Base-by-base conservation (phyloP, 805 yeast species). In the Komagataella pseudopastoris region DNA sequence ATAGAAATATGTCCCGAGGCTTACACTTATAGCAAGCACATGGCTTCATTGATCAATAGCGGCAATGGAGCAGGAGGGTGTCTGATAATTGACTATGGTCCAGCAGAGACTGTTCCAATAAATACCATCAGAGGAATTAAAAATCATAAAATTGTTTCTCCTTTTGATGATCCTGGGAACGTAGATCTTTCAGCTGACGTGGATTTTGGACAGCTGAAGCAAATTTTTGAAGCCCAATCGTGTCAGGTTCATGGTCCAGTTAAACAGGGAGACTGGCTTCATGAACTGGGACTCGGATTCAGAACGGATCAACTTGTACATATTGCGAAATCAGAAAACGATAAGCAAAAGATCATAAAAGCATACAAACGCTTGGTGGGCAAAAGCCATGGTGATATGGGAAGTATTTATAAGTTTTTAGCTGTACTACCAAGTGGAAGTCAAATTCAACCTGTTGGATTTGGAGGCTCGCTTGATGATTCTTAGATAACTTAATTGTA, bases 121-220 rank as follows among this genome's bases (percentile, higher is more conserved):
- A 79, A 83, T 58, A 72, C 89, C 0, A 70, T 88, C 43, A 71
- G 96, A 39, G 96, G 88, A 0, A 86, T 88, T 54, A 72, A 75
- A 57, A 69, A 78, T 56, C 95, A 88, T 63, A 76, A 77, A 56
- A 75, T 87, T 58, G 90, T 84, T 0, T 77, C 82, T 20, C 95
- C 96, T 1, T 83, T 85, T 53, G 70, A 63, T n/a, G 71, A 72
- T 12, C 93, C 93, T 0, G 96, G 96, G 1, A 76, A 78, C 43
- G 90, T 85, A 3, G 96, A 88, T 66, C 69, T 88, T 30, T 85
- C 95, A 0, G 82, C 84, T 0, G 95, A 88, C 61, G 96, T 88
- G 10, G 96, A 88, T 63, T 88, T 88, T 61, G 74, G 71, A 24
- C 83, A 83, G 22, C 63, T 88, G 50, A 66, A 65, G 12, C 55